Evolutionary conservation across 805 yeast species (phyloP), one percentile per base, ranked within the genome.

Genomic region (Spathaspora girioi): DNA sequence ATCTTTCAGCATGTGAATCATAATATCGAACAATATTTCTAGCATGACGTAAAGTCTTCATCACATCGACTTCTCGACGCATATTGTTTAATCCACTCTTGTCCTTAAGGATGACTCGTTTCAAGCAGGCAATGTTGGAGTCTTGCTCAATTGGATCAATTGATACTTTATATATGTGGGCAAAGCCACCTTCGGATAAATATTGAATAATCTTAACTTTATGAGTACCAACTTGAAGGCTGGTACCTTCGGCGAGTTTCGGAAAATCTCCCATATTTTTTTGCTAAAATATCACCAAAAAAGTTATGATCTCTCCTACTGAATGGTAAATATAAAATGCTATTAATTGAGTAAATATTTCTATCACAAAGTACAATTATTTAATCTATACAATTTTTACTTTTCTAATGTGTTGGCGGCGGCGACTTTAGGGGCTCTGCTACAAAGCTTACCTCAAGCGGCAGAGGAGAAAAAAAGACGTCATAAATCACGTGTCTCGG

Each of bases 51-150:
- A 88, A 66, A 48, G 78, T 73, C 60, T 87, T 79, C 94, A 88
- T 88, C 2, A 86, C 89, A 46, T 86, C 91, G 14, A 88, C 94
- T 64, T 88, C 96, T 51, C 81, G 83, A 18, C 93, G 65, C 59
- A 88, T 70, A 52, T 78, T 80, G 56, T 79, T 79, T 57, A 88
- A 70, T 1, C 91, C 91, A 26, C 75, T 70, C 57, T 87, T 87
- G 59, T 85, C 87, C 44, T 85, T 83, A 0, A 87, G 92, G 46
- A 85, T 70, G 8, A 88, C 94, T 56, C 92, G 66, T 62, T 88
- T 88, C 65, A 88, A 70, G 61, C 92, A 87, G 5, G 84, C 89
- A 29, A 76, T 66, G 10, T 78, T 81, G 1, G 78, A 65, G 20
- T 65, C 74, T 46, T 72, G 66, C 56, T 75, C 76, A 17, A 50